A percentile compares a stretch with the other conserved stretches of the same genome.
Conservation (phyloP, 2,329 filamentous ascomycete species). For the Calonectria pseudoreteaudii region DNA sequence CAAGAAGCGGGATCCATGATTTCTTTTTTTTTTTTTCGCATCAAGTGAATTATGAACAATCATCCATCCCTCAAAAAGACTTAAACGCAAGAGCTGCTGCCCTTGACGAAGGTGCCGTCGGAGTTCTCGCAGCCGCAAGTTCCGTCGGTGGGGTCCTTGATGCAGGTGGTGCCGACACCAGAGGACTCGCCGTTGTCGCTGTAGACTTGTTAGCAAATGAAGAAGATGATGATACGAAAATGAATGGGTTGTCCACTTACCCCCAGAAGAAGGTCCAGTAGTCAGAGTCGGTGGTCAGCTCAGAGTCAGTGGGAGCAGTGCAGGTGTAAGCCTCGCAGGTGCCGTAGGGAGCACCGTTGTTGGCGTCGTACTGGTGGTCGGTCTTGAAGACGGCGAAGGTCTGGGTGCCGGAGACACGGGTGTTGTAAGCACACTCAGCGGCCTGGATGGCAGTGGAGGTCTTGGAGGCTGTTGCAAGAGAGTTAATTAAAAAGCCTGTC, state of each 20-base stretch:
- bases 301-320: conserved; percentile 27
- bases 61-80: not conserved
- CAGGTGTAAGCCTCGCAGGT: conserved; percentile 38
- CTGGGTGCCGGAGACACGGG: conserved; percentile 39
- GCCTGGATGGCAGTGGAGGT: conserved; percentile 40
- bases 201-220: not conserved
- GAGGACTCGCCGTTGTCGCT: conserved; percentile 36
- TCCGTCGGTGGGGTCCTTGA: conserved; percentile 39
- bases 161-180: conserved; percentile 39
- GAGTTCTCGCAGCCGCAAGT: conserved; percentile 42
- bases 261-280: conserved; percentile 44
- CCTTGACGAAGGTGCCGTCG: conserved; percentile 34
- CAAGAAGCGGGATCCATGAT: not conserved
- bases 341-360: conserved; percentile 40
- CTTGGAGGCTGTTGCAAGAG: conserved; percentile 29
- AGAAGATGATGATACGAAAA: no score
- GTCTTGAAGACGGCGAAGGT: conserved; percentile 41
- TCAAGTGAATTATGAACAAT: conserved; percentile 1
- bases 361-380: conserved; percentile 40
- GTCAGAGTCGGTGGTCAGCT: conserved; percentile 30
- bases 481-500: not conserved
- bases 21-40: conserved; percentile 7
- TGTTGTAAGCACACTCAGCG: conserved; percentile 42
- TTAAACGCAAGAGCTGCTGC: conserved; percentile 34
- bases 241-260: conserved; percentile 19